Evolutionary conservation across 2,329 filamentous ascomycete genomes (phyloP).

Genomic region (Metarhizium anisopliae): DNA sequence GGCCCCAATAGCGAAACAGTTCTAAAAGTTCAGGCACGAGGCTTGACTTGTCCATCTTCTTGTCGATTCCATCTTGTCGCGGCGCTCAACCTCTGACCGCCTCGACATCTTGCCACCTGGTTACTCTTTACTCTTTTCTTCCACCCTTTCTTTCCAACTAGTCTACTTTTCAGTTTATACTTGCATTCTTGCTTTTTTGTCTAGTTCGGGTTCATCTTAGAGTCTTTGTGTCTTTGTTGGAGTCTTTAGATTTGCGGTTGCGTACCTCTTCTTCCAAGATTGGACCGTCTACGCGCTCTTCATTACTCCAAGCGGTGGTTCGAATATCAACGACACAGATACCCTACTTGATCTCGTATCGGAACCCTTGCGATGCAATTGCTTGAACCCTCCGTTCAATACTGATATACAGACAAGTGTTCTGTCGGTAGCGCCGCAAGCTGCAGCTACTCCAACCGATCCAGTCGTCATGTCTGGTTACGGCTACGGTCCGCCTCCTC

Average conservation of each 20-base stretch:
- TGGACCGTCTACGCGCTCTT: background rate
- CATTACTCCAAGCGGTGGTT: background rate
- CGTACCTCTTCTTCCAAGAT: background rate
- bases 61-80: background rate
- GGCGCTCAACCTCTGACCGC: too few species aligned
- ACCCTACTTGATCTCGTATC: background rate
- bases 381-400: background rate
- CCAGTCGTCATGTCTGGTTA: slow-evolving; percentile 35
- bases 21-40: too few species aligned
- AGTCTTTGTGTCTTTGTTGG: background rate
- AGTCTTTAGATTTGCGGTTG: background rate
- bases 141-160: background rate
- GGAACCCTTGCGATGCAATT: background rate
- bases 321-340: background rate
- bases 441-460: background rate
- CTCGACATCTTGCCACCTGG: background rate
- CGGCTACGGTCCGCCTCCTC: slow-evolving; percentile 41
- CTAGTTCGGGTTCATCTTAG: background rate
- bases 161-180: background rate
- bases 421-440: slow-evolving; percentile 9
- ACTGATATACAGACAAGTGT: slow-evolving; percentile 10
- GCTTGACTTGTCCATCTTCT: background rate
- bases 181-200: background rate
- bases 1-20: background rate
- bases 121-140: background rate